Conservation (phyloP, 495 filamentous ascomycete species). For the Neurospora tetraspora region DNA sequence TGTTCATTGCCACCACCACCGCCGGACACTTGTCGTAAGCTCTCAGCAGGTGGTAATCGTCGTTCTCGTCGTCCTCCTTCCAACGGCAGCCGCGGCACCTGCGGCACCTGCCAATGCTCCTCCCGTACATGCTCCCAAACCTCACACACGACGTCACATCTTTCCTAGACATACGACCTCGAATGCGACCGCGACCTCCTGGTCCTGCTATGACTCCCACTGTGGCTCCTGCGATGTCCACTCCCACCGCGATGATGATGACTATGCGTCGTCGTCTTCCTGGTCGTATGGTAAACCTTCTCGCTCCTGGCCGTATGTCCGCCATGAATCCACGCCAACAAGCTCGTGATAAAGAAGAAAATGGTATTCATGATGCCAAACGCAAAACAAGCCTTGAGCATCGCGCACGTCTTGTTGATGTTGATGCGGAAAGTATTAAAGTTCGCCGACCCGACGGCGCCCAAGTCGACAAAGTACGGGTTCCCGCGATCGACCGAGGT, state of each 20-base stretch:
- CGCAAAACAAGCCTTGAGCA: constrained; percentile 82
- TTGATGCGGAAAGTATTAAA: constrained; percentile 35
- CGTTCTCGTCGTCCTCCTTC: neutral
- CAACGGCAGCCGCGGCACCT: neutral
- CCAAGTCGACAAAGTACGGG: constrained; percentile 46
- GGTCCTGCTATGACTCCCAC: constrained; percentile 3
- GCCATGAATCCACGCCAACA: constrained; percentile 51
- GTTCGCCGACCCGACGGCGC: constrained; percentile 43
- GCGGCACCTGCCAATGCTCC: neutral
- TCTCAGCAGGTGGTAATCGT: neutral
- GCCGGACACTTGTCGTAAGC: neutral
- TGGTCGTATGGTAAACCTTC: neutral
- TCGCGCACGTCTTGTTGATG: constrained; percentile 67
- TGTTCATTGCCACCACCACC: neutral
- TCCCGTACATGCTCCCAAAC: neutral
- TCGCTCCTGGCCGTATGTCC: constrained; percentile 13
- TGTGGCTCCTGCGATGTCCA: constrained; percentile 2
- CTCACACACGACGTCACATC: neutral
- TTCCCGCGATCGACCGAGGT: constrained; percentile 34
- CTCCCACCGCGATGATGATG: neutral
- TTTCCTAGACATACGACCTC: constrained; percentile 9
- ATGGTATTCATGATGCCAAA: constrained; percentile 80
- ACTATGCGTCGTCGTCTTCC: neutral
- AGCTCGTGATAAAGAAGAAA: constrained; percentile 67
- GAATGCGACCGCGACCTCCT: constrained; percentile 10